phyloP scores from a whole-genome alignment of 495 filamentous ascomycete genomes.

The Rhypophila decipiens region DNA sequence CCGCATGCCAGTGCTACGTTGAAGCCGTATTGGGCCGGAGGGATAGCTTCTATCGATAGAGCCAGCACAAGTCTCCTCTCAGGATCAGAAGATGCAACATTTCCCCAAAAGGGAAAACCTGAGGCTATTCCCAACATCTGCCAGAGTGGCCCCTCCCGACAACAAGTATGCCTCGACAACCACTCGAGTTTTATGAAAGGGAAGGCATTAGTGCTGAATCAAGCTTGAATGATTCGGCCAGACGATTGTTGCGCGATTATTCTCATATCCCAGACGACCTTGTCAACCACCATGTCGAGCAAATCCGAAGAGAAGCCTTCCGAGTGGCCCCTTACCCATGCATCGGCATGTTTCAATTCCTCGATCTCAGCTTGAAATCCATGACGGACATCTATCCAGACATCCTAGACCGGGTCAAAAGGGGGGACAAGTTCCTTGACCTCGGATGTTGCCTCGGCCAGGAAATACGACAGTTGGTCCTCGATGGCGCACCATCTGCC shows the following conservation, averaged over 20 bases:
- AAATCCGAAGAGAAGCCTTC: slow-evolving; percentile 1
- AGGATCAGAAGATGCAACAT: too few species aligned
- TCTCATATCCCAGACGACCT: slow-evolving; percentile 1
- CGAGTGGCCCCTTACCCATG: slow-evolving; percentile 37
- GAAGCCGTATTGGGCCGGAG: too few species aligned
- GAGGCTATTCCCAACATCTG: too few species aligned
- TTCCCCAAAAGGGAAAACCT: too few species aligned
- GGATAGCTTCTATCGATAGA: too few species aligned
- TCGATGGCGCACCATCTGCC: slow-evolving; percentile 33
- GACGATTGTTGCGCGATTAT: slow-evolving; percentile 4
- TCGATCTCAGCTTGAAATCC: slow-evolving; percentile 30
- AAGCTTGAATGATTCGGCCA: background rate
- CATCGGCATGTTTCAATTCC: slow-evolving; percentile 35
- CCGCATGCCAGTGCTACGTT: too few species aligned
- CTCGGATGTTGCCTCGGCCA: slow-evolving; percentile 47
- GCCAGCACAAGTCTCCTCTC: too few species aligned
- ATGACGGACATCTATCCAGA: slow-evolving; percentile 14
- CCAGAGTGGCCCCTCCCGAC: too few species aligned
- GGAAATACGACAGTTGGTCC: slow-evolving; percentile 37
- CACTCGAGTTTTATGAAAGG: too few species aligned
- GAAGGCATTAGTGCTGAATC: too few species aligned
- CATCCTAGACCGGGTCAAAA: slow-evolving; percentile 17
- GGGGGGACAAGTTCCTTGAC: slow-evolving; percentile 36
- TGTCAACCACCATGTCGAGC: slow-evolving; percentile 4
- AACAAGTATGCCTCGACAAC: too few species aligned